phyloP scores from a whole-genome alignment of 2,329 filamentous ascomycete genomes.

The Neonectria magnoliae region DNA sequence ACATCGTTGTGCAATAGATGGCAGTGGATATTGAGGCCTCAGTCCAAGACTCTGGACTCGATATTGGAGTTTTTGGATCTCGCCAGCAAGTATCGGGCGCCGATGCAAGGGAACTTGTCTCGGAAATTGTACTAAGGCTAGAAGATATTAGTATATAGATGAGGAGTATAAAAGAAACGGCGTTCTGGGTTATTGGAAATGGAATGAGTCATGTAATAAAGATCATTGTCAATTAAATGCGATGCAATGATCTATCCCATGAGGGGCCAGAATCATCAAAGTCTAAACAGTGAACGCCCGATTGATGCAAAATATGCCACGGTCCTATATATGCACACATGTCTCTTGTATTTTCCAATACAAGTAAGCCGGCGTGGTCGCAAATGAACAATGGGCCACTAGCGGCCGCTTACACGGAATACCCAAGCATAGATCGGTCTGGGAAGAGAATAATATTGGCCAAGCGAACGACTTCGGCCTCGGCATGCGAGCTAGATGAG shows the following conservation, averaged over 20 bases:
- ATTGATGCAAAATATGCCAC: slow-evolving; percentile 1
- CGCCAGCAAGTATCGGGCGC: slow-evolving; percentile 37
- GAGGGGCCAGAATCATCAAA: not conserved
- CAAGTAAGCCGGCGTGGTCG: not conserved
- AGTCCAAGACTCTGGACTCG: slow-evolving; percentile 43
- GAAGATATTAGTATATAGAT: slow-evolving; percentile 14
- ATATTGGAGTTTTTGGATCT: slow-evolving; percentile 55
- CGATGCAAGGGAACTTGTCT: slow-evolving; percentile 41
- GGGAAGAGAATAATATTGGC: slow-evolving; percentile 68
- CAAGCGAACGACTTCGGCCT: slow-evolving; percentile 62
- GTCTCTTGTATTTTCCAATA: not conserved
- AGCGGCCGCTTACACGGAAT: slow-evolving; percentile 35
- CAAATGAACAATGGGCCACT: not conserved
- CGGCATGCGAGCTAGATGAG: slow-evolving; percentile 50
- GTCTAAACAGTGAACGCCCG: not conserved
- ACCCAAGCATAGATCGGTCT: slow-evolving; percentile 54
- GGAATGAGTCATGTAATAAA: slow-evolving; percentile 4
- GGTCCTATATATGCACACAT: slow-evolving; percentile 2
- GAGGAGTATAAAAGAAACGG: not conserved
- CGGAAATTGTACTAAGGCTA: slow-evolving; percentile 37
- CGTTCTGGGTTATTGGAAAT: slow-evolving; percentile 6
- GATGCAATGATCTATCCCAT: slow-evolving; percentile 6
- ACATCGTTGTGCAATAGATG: slow-evolving; percentile 42
- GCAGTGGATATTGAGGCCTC: slow-evolving; percentile 55
- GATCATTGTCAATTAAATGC: slow-evolving; percentile 6